A percentile compares a stretch with the other conserved stretches of the same genome.
These are phyloP conservation scores for Pseudogymnoascus sp. DNA, from an alignment of 2,329 filamentous ascomycete genomes.

Conservation along the genomic window DNA sequence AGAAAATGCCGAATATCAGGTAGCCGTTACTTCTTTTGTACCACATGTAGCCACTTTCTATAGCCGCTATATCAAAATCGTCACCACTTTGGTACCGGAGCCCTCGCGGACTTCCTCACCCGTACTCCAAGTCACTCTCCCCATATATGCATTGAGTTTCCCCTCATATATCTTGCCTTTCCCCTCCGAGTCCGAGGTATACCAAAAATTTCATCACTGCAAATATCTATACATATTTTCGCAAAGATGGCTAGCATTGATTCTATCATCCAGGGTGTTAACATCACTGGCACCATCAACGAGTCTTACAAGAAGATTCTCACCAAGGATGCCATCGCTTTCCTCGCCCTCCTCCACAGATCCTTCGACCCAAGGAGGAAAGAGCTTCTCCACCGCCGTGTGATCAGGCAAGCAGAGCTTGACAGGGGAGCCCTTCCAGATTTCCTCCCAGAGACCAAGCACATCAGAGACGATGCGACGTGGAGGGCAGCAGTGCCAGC, in stretches of 20 bases:
- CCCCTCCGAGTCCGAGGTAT: background rate
- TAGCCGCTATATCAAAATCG: constrained; percentile 3
- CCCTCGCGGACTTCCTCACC: constrained; percentile 7
- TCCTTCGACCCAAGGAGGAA: constrained; percentile 90
- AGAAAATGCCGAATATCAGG: background rate
- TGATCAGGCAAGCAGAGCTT: constrained; percentile 81
- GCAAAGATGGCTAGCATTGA: constrained; percentile 60
- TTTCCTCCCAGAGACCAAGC: constrained; percentile 90
- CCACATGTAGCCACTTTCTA: background rate
- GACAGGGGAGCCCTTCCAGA: constrained; percentile 84
- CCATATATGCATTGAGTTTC: constrained; percentile 9
- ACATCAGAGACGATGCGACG: constrained; percentile 86
- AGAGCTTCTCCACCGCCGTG: constrained; percentile 76
- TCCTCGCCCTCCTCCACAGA: constrained; percentile 88
- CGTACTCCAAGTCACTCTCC: background rate
- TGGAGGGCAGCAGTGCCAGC: constrained; percentile 92
- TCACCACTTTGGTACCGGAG: constrained; percentile 2
- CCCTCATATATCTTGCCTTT: constrained; percentile 8
- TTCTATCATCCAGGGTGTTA: constrained; percentile 76
- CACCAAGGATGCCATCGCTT: constrained; percentile 80
- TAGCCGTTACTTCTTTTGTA: background rate
- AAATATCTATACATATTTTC: constrained; percentile 3
- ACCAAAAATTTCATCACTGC: constrained; percentile 1
- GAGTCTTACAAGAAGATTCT: constrained; percentile 83
- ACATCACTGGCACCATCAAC: constrained; percentile 70